Percentiles rank a stretch among this genome's conserved stretches.
Evolutionary conservation across 2,329 filamentous ascomycete species (phyloP).

Genomic region (Claviceps capensis): DNA sequence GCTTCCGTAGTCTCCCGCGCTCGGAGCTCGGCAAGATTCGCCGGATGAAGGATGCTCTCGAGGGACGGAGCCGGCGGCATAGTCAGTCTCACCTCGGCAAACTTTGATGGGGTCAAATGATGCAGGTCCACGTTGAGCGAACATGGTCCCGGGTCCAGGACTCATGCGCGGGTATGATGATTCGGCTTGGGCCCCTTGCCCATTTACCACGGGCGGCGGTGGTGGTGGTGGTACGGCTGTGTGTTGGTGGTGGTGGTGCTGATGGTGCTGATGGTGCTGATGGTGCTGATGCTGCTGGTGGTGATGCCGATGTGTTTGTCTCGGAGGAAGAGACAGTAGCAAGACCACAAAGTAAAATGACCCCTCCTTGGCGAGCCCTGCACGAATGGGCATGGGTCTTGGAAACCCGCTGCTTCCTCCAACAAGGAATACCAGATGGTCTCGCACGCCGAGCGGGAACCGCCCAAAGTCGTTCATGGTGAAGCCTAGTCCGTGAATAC

Average conservation of each 20-base stretch:
- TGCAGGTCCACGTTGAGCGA: conserved; percentile 29
- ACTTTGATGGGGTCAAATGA: conserved; percentile 30
- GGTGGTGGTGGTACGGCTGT: too few relatives aligned
- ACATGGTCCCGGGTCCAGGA: conserved; percentile 15
- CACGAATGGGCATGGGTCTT: conserved; percentile 33
- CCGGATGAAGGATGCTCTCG: background rate
- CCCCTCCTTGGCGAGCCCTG: conserved; percentile 45
- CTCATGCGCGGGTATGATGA: conserved; percentile 24
- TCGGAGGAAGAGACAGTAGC: conserved; percentile 24
- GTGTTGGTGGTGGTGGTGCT: too few relatives aligned
- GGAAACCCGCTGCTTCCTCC: conserved; percentile 35
- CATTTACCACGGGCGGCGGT: conserved; percentile 27
- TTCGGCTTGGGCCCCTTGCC: conserved; percentile 27
- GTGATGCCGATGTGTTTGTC: conserved; percentile 24
- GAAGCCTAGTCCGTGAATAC: conserved; percentile 42
- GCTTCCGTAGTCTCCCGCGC: background rate
- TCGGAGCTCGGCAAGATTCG: background rate
- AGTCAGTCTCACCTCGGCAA: conserved; percentile 21
- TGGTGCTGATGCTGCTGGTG: conserved; percentile 1
- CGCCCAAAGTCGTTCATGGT: conserved; percentile 36
- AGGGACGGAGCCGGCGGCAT: background rate
- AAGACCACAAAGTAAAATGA: conserved; percentile 50
- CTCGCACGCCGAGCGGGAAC: conserved; percentile 37
- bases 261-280: too few relatives aligned
- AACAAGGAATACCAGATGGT: conserved; percentile 38